Base-by-base conservation (phyloP, 306 rosid species). In the Alnus rubra region DNA sequence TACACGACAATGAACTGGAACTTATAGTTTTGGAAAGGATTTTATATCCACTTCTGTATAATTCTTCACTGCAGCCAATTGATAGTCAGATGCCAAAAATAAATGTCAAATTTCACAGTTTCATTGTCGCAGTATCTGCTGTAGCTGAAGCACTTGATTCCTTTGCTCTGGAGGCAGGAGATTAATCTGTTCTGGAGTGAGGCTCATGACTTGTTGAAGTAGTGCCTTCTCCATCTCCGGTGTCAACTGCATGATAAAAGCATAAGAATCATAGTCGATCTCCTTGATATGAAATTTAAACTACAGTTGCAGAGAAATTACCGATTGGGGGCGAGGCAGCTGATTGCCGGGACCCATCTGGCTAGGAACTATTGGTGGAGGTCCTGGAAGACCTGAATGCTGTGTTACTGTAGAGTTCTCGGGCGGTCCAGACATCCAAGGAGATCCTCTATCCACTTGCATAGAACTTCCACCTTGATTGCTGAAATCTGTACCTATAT, bases 131-230 rank as follows among this genome's bases (percentile, higher is more conserved):
- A 93, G 78, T 74, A 93, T 89, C 84, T 89, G 92, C 84, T 93
- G 99, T 78, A 96, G 90, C 83, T 93, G 97, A 73, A 93, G 90
- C 84, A 96, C 99, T 89, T 93, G 99, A 78, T 88, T 93, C 81
- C 97, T 88, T 80, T 93, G 98, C 74, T 96, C 99, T 13, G 98
- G 97, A 68, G 99, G 98, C 18, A 91, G 80, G 39, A 93, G 91
- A 85, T 94, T 88, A 60, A 94, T 89, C 85, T 92, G 96, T 64
- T 90, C 98, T 0, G 89, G 96, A 52, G 98, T 92, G 74, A 96
- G 97, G 86, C 94, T 93, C 99, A 93, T 96, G 80, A 96, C 99
- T 79, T 93, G 99, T 84, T 96, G 99, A 77, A 93, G 99, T 79
- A 93, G 82, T 1, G 91, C 92, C 89, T 90, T 91, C 90, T 95